phyloP scores from a whole-genome alignment of 208 protist species.

The Novymonas esmeraldas region DNA sequence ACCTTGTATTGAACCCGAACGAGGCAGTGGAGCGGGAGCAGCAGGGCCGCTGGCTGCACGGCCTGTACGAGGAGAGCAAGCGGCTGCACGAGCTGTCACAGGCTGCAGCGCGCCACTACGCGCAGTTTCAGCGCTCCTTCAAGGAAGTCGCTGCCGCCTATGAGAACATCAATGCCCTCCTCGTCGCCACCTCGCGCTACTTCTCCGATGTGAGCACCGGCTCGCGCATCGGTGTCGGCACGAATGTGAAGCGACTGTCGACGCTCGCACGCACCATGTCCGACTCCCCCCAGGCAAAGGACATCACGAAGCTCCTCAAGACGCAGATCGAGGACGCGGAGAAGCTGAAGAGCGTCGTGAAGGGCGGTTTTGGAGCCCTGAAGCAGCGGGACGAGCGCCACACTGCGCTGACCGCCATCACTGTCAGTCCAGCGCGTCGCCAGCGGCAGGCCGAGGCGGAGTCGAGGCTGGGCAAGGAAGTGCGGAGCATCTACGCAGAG shows the following conservation, averaged over 20 bases:
- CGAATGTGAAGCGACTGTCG: neutral
- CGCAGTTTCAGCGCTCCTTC: neutral
- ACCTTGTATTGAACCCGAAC: neutral
- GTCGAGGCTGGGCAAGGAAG: slow-evolving; percentile 1
- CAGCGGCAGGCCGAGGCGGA: neutral
- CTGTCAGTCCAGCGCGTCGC: neutral
- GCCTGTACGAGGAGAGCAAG: neutral
- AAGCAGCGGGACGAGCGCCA: slow-evolving; percentile 5
- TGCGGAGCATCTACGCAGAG: neutral
- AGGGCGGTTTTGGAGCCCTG: neutral
- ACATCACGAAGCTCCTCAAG: neutral
- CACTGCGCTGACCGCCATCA: neutral
- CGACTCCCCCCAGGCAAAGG: neutral
- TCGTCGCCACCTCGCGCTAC: neutral
- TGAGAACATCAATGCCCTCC: slow-evolving; percentile 1
- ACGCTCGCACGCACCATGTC: neutral
- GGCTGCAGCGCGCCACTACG: neutral
- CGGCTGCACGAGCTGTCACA: neutral
- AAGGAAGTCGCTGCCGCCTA: neutral
- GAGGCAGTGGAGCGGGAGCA: neutral
- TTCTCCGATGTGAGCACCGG: neutral
- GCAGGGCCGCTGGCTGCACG: neutral
- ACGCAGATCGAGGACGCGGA: neutral
- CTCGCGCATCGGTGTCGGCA: slow-evolving; percentile 2
- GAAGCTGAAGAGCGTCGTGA: neutral